Conservation (phyloP, 176 grass and related monocot species). For the Thalia dealbata region DNA sequence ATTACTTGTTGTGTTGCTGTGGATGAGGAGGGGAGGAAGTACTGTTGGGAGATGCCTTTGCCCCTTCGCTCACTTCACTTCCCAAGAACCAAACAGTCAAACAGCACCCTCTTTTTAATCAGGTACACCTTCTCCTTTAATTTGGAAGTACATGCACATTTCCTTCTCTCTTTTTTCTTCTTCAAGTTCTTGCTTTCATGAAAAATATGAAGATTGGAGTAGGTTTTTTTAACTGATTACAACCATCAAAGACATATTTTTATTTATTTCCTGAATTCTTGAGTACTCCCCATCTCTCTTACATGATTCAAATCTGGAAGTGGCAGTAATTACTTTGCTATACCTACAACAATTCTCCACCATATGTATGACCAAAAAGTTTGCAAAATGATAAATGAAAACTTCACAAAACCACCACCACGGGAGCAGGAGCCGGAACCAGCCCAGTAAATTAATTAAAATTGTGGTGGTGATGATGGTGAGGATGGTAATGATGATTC, state of each 20-base stretch:
- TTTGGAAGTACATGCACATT: background rate
- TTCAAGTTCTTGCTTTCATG: too few relatives aligned
- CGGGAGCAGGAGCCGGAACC: background rate
- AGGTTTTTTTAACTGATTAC: background rate
- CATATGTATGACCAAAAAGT: background rate
- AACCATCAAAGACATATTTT: constrained; percentile 1
- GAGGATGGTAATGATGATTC: constrained; percentile 5
- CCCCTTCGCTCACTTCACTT: too few relatives aligned
- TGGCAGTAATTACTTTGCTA: background rate
- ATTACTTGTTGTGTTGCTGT: too few relatives aligned
- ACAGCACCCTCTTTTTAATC: too few relatives aligned
- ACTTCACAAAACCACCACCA: background rate
- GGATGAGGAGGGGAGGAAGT: too few relatives aligned
- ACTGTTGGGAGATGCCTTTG: too few relatives aligned
- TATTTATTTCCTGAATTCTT: background rate
- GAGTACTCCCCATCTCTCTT: background rate
- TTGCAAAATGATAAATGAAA: constrained; percentile 24
- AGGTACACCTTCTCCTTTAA: background rate
- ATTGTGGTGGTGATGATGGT: constrained; percentile 21
- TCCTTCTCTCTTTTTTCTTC: too few relatives aligned
- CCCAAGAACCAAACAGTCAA: too few relatives aligned
- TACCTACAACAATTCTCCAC: background rate
- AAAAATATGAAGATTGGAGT: too few relatives aligned
- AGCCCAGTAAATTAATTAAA: constrained; percentile 14
- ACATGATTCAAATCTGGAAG: background rate